Evolutionary conservation across 305 asterid species (phyloP), one percentile per base, ranked within the genome.

Genomic region (Solanum hybrid): DNA sequence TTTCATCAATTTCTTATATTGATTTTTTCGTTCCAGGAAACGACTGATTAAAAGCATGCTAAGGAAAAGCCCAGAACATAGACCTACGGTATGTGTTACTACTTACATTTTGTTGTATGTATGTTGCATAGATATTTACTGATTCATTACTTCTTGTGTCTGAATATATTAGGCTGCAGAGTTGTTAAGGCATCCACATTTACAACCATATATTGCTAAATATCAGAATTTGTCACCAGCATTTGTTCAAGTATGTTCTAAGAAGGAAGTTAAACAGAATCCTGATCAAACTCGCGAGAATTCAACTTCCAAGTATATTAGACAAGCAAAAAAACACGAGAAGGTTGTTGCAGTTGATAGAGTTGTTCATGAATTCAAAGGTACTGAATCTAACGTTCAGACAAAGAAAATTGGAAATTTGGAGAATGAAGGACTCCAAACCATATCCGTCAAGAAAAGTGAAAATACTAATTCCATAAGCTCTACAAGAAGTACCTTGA

Each of bases 31-130:
- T 83, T 90, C 88, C 94, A 97, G 99, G 92, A 97, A 96, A 93
- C 92, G 92, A 77, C 89, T 97, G 86, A 97, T 96, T 90, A 94
- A 95, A 91, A 94, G 97, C 92, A 97, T 96, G 98, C 95, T 97
- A 36, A 91, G 99, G 37, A 95, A 94, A 93, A 96, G 93, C 88
- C 96, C 98, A 2, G 95, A 94, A 86, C 98, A 96, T 83, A 93
- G 99, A 87, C 98, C 98, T 22, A 95, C 96, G 93, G 98, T 97
- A 24, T 89, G 97, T 92, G 13, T 7, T 40, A 24, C 61, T 71
- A 83, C 20, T 83, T 20, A 3, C 18, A 83, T 83, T 42, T 46
- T 83, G 29, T 46, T 83, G 39, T 42, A 16, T 36, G 8, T 11
- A 13, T 29, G 14, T 28, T 82, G 28, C 73, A 42, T 82, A 46